Evolutionary conservation across 2,329 filamentous ascomycete genomes (phyloP), one percentile per base, ranked within the genome.

Genomic region (Pseudonectria foliicola): DNA sequence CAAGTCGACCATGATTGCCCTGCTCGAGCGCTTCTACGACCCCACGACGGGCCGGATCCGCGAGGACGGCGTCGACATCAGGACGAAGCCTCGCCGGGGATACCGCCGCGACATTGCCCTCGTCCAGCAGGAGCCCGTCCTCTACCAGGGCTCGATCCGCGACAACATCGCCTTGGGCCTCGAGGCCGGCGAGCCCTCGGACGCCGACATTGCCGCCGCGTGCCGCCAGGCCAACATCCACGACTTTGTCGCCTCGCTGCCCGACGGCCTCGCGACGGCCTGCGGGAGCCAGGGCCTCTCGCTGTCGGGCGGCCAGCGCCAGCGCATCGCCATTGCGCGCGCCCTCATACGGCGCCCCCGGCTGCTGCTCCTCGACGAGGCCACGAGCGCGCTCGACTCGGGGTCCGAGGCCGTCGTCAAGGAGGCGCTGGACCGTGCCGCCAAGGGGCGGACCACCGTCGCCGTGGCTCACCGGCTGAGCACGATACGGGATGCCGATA

Each of bases 331-430:
- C 7, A 87, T 88, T 42, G 83, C 82, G 0, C 68, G 83, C 7
- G 79, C 79, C 10, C 77, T 87, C 18, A 68, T 87, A 34, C 75
- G 80, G 29, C 64, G 77, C 33, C 82, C 82, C 0, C 62, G 66
- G 1, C 74, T 88, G 2, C 60, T 88, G 3, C 71, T 88, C 6
- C 64, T 88, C 0, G 83, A 88, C 48, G 83, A 88, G 58, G 83
- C 83, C 2, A 88, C 83, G 0, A 65, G 61, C 13, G 65, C 66
- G 0, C 64, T 86, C 0, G 81, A 85, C 44, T 77, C 77, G 0
- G 72, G 80, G 48, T 77, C 72, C 1, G 82, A 85, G 53, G 73
- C 71, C 42, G 61, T 80, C 1, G 77, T 85, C 8, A 80, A 85
- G 52, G 64, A 62, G 4, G 79, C 79, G 0, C 63, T 85, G 13